A percentile compares a stretch with the other conserved stretches of the same genome.
These are phyloP conservation scores for Suillus variegatus DNA, from an alignment of 768 basidiomycete genomes.

Conservation along the genomic window DNA sequence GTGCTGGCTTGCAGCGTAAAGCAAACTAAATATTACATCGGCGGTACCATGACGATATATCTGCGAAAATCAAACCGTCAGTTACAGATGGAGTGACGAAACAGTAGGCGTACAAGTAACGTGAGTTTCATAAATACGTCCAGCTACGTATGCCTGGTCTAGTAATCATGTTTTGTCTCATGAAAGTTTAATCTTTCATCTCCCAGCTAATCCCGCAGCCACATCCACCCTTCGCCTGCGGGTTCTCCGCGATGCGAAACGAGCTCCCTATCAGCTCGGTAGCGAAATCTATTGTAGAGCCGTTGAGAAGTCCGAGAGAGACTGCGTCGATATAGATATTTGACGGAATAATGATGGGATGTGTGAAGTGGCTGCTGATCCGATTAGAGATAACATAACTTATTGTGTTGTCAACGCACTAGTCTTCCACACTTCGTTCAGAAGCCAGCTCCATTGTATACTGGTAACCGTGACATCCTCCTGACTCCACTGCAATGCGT, in stretches of 20 bases:
- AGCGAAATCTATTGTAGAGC: slow-evolving; percentile 86
- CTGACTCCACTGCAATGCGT: slow-evolving; percentile 85
- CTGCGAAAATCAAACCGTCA: background rate
- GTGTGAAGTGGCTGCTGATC: slow-evolving; percentile 61
- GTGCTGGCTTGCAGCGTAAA: background rate
- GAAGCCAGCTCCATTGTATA: slow-evolving; percentile 87
- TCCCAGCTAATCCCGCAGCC: slow-evolving; percentile 98
- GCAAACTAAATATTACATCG: background rate
- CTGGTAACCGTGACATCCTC: slow-evolving; percentile 97
- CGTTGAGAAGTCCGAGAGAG: slow-evolving; percentile 82
- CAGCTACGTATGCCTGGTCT: too few species aligned
- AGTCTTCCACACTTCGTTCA: slow-evolving; percentile 69
- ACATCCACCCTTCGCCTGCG: slow-evolving; percentile 90
- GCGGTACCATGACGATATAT: background rate
- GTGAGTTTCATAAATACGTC: background rate
- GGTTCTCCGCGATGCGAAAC: slow-evolving; percentile 83
- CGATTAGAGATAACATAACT: background rate
- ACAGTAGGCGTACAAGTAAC: background rate
- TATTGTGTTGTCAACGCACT: slow-evolving; percentile 52
- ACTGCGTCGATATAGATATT: slow-evolving; percentile 85
- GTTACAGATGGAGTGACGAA: background rate
- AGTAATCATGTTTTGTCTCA: background rate
- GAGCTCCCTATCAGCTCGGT: slow-evolving; percentile 95
- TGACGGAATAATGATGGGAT: slow-evolving; percentile 68
- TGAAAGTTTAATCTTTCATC: slow-evolving; percentile 45